Base-by-base conservation (phyloP, 2,329 filamentous ascomycete genomes). In the Aspergillus ochraceus region DNA sequence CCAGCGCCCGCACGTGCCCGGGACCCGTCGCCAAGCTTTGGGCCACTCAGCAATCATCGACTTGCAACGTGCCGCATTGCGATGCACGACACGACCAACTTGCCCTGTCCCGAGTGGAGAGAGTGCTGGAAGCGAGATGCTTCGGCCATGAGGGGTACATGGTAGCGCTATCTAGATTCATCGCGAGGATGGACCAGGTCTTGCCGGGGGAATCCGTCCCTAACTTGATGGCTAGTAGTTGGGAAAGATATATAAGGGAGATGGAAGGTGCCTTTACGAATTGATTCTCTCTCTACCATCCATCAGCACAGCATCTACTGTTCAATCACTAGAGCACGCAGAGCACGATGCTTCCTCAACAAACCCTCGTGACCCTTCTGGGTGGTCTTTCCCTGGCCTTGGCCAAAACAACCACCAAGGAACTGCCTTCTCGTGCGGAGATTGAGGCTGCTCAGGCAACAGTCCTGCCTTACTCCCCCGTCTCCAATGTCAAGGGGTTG, bases 401-500 rank as follows among this genome's bases (percentile, higher is more conserved):
- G 10, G 66, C 64, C 8, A 64, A 68, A 58, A 73, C 70, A 17
- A 60, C 63, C 26, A 65, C 70, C 2, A 64, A 68, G 60, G 64
- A 66, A 26, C 56, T 64, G 20, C 66, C 72, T n/a, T 64, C 70
- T 45, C 3, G 62, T 2, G 62, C 66, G 8, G 68, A 71, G 32
- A 73, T 74, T 55, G 55, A 60, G 11, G 67, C 69, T 17, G 69
- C 71, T 11, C 69, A 67, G 14, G 86, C 86, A 8, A 88, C 84
- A 1, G 86, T 86, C 11, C 80, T 81, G 70, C 87, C 87, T 1
- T 76, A 77, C 61, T 86, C 84, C 61, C 86, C 87, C 2, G 86
- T 83, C 32, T 87, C 82, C 71, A 72, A 86, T 68, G 86, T 92
- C 54, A 82, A 86, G 70, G 91, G 91, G 62, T 86, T 88, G 70